Conservation (phyloP, 192 early-diverging fungal genomes). For the Allomyces macrogynus region DNA sequence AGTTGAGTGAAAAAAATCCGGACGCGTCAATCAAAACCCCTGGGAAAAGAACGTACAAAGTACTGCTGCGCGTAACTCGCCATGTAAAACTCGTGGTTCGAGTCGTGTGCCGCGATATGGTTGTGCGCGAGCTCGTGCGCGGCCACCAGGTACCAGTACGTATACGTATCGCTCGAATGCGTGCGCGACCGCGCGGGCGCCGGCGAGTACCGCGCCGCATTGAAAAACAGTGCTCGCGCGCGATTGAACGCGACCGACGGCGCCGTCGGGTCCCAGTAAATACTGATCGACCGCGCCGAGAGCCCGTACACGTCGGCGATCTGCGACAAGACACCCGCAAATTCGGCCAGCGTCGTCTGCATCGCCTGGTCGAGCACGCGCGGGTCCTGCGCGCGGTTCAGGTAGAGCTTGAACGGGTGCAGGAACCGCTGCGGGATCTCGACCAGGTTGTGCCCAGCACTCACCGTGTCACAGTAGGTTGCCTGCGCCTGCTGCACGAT, state of each 20-base stretch:
- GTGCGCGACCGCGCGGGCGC: constrained; percentile 16
- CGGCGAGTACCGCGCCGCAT: constrained; percentile 17
- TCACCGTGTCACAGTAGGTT: background rate
- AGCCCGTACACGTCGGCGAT: constrained; percentile 46
- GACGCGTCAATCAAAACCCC: background rate
- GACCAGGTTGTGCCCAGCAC: background rate
- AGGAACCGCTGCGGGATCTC: background rate
- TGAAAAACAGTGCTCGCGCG: constrained; percentile 57
- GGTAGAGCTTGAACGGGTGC: background rate
- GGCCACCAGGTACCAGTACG: constrained; percentile 69
- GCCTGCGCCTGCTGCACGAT: background rate
- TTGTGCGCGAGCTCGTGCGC: constrained; percentile 73
- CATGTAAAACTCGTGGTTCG: constrained; percentile 34
- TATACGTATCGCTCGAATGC: constrained; percentile 5
- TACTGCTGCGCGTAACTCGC: background rate
- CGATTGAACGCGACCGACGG: constrained; percentile 63
- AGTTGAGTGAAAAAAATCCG: too few species aligned
- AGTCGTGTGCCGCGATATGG: constrained; percentile 43
- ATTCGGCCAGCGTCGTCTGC: constrained; percentile 14
- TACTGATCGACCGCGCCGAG: constrained; percentile 28
- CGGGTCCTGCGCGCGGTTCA: background rate
- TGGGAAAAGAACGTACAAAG: background rate
- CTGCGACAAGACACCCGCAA: constrained; percentile 18
- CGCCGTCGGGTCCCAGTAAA: constrained; percentile 54
- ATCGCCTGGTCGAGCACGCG: background rate